Conservation (phyloP, 2,329 filamentous ascomycete species). For the Fonsecaea multimorphosa region DNA sequence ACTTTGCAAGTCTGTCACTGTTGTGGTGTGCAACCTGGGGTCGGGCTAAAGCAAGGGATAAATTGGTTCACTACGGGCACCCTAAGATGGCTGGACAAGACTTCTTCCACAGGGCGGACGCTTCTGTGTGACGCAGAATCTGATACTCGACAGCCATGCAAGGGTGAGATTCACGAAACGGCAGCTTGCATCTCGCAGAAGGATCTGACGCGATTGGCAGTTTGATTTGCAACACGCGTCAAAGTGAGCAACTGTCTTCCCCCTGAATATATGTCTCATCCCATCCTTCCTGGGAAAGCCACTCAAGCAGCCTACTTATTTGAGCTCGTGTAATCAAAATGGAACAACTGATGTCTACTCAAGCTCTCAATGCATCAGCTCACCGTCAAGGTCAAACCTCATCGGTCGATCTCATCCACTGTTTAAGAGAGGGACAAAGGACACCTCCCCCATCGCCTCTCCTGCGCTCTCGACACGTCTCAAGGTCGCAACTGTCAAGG, state of each 20-base stretch:
- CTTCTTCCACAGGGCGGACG: conserved; percentile 9
- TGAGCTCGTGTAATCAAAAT: conserved; percentile 15
- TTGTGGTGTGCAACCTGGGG: not conserved
- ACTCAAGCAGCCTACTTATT: conserved; percentile 14
- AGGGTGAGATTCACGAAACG: conserved; percentile 23
- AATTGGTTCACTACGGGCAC: conserved; percentile 6
- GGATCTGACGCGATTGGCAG: conserved; percentile 18
- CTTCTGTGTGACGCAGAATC: conserved; percentile 19
- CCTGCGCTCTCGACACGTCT: conserved; percentile 1
- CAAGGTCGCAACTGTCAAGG: conserved; percentile 27
- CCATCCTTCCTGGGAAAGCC: conserved; percentile 10
- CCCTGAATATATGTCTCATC: conserved; percentile 29
- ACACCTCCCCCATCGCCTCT: conserved; percentile 26
- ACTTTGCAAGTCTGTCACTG: not conserved
- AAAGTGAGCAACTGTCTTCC: conserved; percentile 2
- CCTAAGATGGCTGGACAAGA: conserved; percentile 23
- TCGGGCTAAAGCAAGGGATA: conserved; percentile 29
- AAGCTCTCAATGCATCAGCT: not conserved
- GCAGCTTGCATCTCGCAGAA: conserved; percentile 10
- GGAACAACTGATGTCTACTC: conserved; percentile 13
- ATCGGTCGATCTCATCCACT: conserved; percentile 17
- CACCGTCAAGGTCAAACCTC: conserved; percentile 9
- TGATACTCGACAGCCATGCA: conserved; percentile 22
- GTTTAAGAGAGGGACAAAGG: conserved; percentile 23
- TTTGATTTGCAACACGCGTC: conserved; percentile 32